A percentile compares a stretch with the other conserved stretches of the same genome.
These are phyloP conservation scores for Coniferiporia weirii DNA, from an alignment of 1,284 basidiomycete genomes.

Conservation along the genomic window DNA sequence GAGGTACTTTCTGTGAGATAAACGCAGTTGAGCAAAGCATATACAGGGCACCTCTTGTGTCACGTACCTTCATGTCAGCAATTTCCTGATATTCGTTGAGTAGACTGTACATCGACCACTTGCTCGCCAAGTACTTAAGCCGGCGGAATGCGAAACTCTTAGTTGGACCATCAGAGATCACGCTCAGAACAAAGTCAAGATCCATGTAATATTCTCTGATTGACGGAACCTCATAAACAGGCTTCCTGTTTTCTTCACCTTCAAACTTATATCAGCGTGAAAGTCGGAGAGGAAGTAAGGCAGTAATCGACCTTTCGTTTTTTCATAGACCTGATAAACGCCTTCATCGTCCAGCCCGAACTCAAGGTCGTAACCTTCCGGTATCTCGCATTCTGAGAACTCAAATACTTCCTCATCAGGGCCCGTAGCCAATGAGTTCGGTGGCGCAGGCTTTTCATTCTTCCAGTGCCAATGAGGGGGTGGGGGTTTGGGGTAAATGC, in stretches of 20 bases:
- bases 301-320: conserved; percentile 32
- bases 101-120: conserved; percentile 92
- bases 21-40: background rate
- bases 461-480: conserved; percentile 92
- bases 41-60: conserved; percentile 20
- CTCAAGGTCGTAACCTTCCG: conserved; percentile 50
- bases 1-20: conserved; percentile 54
- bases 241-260: conserved; percentile 38
- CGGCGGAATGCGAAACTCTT: conserved; percentile 95
- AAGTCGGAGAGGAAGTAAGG: background rate
- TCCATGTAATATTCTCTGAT: conserved; percentile 95
- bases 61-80: conserved; percentile 88
- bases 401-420: conserved; percentile 54
- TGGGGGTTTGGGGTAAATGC: conserved; percentile 85
- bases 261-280: conserved; percentile 4
- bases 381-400: conserved; percentile 67
- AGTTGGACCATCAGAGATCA: conserved; percentile 90
- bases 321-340: conserved; percentile 77
- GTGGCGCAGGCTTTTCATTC: conserved; percentile 45
- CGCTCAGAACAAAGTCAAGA: conserved; percentile 83
- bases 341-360: conserved; percentile 82
- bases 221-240: conserved; percentile 76
- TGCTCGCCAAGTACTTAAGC: conserved; percentile 91
- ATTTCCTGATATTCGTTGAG: conserved; percentile 94
- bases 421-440: conserved; percentile 35